Conservation (phyloP, 2,329 filamentous ascomycete species). For the Botrytis deweyae region DNA sequence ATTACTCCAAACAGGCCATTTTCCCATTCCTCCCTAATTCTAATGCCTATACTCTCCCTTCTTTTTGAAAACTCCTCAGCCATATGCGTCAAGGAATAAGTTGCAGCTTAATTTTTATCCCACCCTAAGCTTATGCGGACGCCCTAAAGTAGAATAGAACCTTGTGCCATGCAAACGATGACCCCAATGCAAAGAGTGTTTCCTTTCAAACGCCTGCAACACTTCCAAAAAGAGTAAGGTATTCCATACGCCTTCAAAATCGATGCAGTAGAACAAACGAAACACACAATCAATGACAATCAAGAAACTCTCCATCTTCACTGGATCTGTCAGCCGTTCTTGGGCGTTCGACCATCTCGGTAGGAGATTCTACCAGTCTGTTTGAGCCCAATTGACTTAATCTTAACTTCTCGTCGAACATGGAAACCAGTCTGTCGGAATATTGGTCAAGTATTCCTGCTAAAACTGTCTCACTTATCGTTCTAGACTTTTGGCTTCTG, state of each 20-base stretch:
- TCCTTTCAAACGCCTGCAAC: not conserved
- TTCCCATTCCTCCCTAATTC: not conserved
- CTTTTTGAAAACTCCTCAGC: not conserved
- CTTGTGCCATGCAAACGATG: not conserved
- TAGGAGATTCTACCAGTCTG: conserved; percentile 22
- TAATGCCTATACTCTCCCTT: not conserved
- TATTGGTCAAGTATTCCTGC: conserved; percentile 71
- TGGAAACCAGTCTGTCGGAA: conserved; percentile 66
- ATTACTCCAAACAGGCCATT: not conserved
- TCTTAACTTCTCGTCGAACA: conserved; percentile 70
- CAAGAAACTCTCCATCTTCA: conserved; percentile 18
- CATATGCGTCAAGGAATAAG: not conserved
- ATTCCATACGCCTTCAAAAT: conserved; percentile 5
- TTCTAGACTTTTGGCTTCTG: conserved; percentile 41
- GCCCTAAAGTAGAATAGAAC: not conserved
- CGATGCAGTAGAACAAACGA: not conserved
- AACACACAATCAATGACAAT: conserved; percentile 8
- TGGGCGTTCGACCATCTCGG: conserved; percentile 26
- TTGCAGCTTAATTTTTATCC: not conserved
- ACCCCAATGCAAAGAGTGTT: not conserved
- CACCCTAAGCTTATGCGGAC: not conserved
- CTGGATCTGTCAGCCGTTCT: conserved; percentile 30
- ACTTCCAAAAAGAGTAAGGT: conserved; percentile 1
- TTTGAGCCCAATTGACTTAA: conserved; percentile 40
- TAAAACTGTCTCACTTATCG: conserved; percentile 58